Percentiles rank a stretch among this genome's conserved stretches.
Conservation (phyloP, 192 early-diverging fungal species). For the Physocladia obscura region DNA sequence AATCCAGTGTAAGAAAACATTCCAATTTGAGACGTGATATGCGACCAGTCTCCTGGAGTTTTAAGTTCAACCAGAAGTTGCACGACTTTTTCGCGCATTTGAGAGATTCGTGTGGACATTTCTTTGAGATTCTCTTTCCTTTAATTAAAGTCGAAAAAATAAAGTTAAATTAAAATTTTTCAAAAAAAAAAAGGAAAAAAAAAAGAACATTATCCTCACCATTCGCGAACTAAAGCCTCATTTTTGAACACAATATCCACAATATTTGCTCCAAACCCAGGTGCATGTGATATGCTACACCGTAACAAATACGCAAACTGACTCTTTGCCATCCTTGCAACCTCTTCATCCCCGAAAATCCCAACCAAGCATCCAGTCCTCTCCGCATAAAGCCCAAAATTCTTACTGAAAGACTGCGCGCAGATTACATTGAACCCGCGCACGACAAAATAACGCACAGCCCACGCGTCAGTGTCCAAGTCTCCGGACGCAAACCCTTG, state of each 20-base stretch:
- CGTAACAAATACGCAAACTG: conserved; percentile 83
- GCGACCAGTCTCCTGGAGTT: conserved; percentile 94
- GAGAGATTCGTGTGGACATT: conserved; percentile 88
- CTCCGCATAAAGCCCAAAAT: conserved; percentile 96
- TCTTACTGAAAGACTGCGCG: conserved; percentile 94
- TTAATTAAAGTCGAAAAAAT: neutral
- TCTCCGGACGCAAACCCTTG: conserved; percentile 96
- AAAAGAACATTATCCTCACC: too few relatives aligned
- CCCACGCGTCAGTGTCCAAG: conserved; percentile 85
- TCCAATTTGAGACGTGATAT: conserved; percentile 93
- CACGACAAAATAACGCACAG: conserved; percentile 89
- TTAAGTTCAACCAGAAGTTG: conserved; percentile 62
- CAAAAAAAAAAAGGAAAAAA: conserved; percentile 3
- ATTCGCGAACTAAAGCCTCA: conserved; percentile 72
- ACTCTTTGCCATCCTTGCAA: conserved; percentile 56
- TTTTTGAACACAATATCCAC: conserved; percentile 83
- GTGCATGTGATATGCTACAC: conserved; percentile 85
- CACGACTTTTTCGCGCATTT: conserved; percentile 77
- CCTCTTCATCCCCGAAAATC: conserved; percentile 57
- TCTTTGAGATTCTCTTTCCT: conserved; percentile 25
- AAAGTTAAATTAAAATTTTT: conserved; percentile 10
- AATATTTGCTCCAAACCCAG: conserved; percentile 86
- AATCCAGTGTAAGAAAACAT: conserved; percentile 98
- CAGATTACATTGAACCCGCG: conserved; percentile 89
- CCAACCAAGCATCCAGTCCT: conserved; percentile 82